Base-by-base conservation (phyloP, 1,139 yeast species). In the Saccharomyces pastorianus region DNA sequence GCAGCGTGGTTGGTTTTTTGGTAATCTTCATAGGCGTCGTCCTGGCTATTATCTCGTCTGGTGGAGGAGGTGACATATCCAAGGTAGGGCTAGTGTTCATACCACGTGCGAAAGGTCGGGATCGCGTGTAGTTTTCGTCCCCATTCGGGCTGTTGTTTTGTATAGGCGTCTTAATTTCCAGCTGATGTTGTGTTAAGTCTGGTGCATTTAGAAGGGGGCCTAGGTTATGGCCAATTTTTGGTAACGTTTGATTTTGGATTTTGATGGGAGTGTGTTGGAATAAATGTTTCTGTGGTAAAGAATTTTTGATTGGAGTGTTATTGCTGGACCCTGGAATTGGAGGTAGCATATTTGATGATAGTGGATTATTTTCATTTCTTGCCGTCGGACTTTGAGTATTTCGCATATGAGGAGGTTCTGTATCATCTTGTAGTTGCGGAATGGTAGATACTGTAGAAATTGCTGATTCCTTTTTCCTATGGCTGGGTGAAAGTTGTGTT, bases 1-100 rank as follows among this genome's bases (percentile, higher is more conserved):
- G 97, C 47, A 91, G 71, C 17, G 95, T 82, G 0, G 96, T 85
- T 1, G 85, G 71, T 54, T 72, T 73, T 50, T 71, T 71, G 11
- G 68, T 65, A 3, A 69, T 66, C 51, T 70, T 72, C 27, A 63
- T 49, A 2, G 69, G 68, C 46, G 68, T 66, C 17, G 56, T 48
- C 46, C 53, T 51, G n/a, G 28, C 7, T 20, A 34, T 46, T 47
- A 28, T 27, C 13, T 25, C 46, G 13, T 27, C 49, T 48, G 17
- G 34, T 32, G 51, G 51, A 56, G 20, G 20, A 17, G 20, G 20
- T 17, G 20, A 2, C 20, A 32, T 34, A 49, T 48, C 51, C 51
- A 48, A 44, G 50, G 51, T 44, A 50, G 51, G 29, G 48, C 42
- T 54, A 56, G 23, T 13, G 11, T 14, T 13, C 8, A 14, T 8